Evolutionary conservation across 192 early-diverging fungal genomes (phyloP), one percentile per base, ranked within the genome.

Genomic region (Spizellomyces sp.): DNA sequence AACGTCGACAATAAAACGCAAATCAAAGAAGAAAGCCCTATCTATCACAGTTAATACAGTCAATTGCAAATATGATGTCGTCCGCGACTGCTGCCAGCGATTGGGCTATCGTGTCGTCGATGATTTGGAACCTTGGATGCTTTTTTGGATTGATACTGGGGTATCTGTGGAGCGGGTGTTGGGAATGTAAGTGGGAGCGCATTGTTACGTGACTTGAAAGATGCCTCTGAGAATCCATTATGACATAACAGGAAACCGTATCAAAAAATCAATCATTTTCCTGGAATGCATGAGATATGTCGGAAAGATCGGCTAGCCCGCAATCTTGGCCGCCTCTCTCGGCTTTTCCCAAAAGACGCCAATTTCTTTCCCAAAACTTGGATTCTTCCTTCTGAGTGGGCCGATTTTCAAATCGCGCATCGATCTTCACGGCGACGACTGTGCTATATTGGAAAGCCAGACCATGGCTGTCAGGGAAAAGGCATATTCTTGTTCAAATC

Each of bases 231-330:
- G 17, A 54, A 54, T 19, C 17, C 17, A n/a, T 12, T n/a, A 54
- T 54, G 2, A 54, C 12, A 54, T 54, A 19, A 19, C 65, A 83
- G 84, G 81, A 60, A 80, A 45, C 77, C 82, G 22, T 80, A 77
- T 54, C 84, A 86, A 22, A 80, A 71, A 46, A 87, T 88, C 66
- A 88, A 88, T 64, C 86, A 88, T 62, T 88, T 88, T 56, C 86
- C 86, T 6, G 87, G 85, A 6, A 88, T 88, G 87, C 83, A 88
- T 56, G 83, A 87, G 54, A 85, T 88, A 41, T 88, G 87, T 57
- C 77, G 83, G 36, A 88, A 88, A 63, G 81, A 86, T 60, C 50
- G 80, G 22, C 75, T 88, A 1, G 87, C 87, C 7, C 83, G 87
- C 15, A 88, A 87, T 50, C 74, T 88, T 5, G 62, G 58, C 8